phyloP scores from a whole-genome alignment of 129 eudicot genomes.

The Mikania micrantha region DNA sequence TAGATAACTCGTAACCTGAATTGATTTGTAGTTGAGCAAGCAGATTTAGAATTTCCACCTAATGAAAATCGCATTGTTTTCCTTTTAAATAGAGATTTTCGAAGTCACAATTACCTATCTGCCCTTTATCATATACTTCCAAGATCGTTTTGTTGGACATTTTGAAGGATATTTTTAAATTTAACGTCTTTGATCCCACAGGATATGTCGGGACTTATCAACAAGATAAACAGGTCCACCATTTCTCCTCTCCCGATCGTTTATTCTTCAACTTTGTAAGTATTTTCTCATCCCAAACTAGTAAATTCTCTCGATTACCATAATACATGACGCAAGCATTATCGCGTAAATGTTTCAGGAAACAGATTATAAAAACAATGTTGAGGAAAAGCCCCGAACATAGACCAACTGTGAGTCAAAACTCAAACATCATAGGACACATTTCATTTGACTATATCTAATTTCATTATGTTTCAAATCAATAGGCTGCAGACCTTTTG shows the following conservation, averaged over 20 bases:
- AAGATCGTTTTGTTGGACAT: not conserved
- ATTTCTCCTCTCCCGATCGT: slow-evolving; percentile 82
- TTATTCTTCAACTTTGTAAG: slow-evolving; percentile 81
- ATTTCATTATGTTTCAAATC: slow-evolving; percentile 15
- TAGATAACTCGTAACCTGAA: not conserved
- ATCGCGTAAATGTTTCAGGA: slow-evolving; percentile 42
- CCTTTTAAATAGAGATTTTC: not conserved
- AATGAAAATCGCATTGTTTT: not conserved
- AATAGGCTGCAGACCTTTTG: slow-evolving; percentile 88
- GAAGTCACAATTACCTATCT: not conserved
- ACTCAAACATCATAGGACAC: not conserved
- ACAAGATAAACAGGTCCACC: slow-evolving; percentile 73
- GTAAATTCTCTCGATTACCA: not conserved
- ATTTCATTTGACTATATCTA: slow-evolving; percentile 5
- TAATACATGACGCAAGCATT: not conserved
- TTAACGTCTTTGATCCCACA: slow-evolving; percentile 26
- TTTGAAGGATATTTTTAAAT: not conserved
- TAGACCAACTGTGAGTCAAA: slow-evolving; percentile 83
- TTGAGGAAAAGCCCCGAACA: slow-evolving; percentile 91
- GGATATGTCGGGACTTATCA: slow-evolving; percentile 90
- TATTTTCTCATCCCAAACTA: not conserved
- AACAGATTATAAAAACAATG: slow-evolving; percentile 93
- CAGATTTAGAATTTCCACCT: not conserved
- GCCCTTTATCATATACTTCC: not conserved
- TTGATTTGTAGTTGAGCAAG: not conserved